Evolutionary conservation across 306 rosid species (phyloP), one percentile per base, ranked within the genome.

Genomic region (Geum urbanum): DNA sequence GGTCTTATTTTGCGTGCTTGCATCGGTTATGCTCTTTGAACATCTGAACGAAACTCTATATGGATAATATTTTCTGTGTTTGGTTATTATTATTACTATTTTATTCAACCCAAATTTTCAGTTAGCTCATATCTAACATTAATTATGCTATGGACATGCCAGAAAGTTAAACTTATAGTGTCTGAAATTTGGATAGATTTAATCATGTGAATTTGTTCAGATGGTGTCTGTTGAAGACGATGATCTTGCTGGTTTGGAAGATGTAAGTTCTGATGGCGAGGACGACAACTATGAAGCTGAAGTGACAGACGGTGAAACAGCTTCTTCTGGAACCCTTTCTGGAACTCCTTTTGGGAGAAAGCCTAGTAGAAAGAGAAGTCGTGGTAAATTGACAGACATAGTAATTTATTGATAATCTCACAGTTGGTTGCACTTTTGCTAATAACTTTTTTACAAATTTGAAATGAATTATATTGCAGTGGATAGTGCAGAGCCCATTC

Each of bases 181-280:
- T 41, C 44, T 76, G 47, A 54, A 54, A 67, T 35, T 54, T 62
- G 27, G 52, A 73, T 63, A 7, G 50, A 48, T 35, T 39, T 52
- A 50, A 74, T 65, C 68, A 5, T 37, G 40, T 71, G 73, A 46
- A 47, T 50, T 49, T 24, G 22, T 79, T 69, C 82, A 94, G 99
- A 94, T 91, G 96, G 96, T 86, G 59, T 89, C 99, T 27, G 97
- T 94, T 79, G 99, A 94, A 80, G 99, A 94, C 35, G 99, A 94
- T 70, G 99, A 94, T 78, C 99, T 94, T 63, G 99, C 99, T 80
- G 99, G 99, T 76, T 81, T 94, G 74, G 92, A 91, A 77, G 97
- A 91, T 86, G 91, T 91, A 44, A 91, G 99, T 80, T 88, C 99
- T 74, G 99, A 94, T 47, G 91, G 85, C 0, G 99, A 94, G 86